Evolutionary conservation across 306 rosid species (phyloP).

Genomic region (Clitoria ternatea): DNA sequence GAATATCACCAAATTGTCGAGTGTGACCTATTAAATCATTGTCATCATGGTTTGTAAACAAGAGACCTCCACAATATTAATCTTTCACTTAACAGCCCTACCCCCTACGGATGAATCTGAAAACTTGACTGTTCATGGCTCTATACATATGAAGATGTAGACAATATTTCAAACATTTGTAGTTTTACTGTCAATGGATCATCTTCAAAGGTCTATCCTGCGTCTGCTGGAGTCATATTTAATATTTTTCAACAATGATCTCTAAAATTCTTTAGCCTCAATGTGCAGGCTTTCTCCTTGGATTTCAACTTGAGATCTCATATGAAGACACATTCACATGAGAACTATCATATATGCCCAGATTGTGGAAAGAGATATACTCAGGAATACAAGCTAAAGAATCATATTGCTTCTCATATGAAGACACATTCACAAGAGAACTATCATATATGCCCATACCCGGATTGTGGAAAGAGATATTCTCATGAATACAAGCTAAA

Average conservation of each 20-base stretch:
- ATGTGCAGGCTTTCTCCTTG: slow-evolving; percentile 82
- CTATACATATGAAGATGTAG: slow-evolving; percentile 3
- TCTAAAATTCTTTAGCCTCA: no score
- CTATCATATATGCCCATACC: slow-evolving; percentile 89
- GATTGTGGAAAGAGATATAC: slow-evolving; percentile 99
- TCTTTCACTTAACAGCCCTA: no score
- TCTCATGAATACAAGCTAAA: slow-evolving; percentile 98
- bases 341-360: slow-evolving; percentile 92
- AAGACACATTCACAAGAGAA: slow-evolving; percentile 97
- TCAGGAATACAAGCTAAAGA: slow-evolving; percentile 96
- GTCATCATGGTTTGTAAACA: no score
- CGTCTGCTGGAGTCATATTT: no score
- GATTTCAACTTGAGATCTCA: slow-evolving; percentile 93
- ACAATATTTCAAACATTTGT: neutral
- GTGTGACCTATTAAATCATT: no score
- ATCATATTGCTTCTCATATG: slow-evolving; percentile 87
- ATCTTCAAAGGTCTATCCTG: slow-evolving; percentile 13
- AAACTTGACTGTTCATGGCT: no score
- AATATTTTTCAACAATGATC: no score
- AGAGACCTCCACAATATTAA: no score
- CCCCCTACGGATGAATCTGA: no score
- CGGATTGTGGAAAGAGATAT: slow-evolving; percentile 95
- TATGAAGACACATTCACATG: slow-evolving; percentile 98
- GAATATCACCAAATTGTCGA: no score
- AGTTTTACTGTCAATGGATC: neutral